Percentiles rank a stretch among this genome's conserved stretches.
Conservation (phyloP, 2,329 filamentous ascomycete genomes). For the Epichloe scottii region DNA sequence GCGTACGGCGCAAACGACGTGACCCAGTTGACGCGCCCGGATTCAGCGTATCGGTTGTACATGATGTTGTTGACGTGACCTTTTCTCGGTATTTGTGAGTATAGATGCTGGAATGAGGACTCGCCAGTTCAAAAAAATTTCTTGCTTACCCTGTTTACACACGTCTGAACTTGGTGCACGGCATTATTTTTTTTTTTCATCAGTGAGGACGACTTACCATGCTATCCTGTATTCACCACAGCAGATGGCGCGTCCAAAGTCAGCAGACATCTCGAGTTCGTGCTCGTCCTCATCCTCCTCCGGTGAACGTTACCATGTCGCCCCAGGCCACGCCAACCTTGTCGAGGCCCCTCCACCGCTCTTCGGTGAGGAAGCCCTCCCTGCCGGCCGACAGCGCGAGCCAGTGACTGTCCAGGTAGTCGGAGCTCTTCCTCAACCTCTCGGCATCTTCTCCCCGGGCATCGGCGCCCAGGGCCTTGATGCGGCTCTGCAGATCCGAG, state of each 20-base stretch:
- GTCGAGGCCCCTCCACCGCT: conserved; percentile 46
- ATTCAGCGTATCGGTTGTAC: conserved; percentile 76
- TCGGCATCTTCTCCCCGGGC: background rate
- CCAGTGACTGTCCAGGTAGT: conserved; percentile 41
- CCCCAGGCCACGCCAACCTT: conserved; percentile 66
- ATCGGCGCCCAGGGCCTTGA: conserved; percentile 6
- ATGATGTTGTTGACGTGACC: conserved; percentile 75
- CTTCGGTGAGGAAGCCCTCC: conserved; percentile 59
- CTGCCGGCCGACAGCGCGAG: conserved; percentile 57
- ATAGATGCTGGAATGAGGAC: too few relatives aligned
- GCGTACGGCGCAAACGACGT: conserved; percentile 52
- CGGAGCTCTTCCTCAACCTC: conserved; percentile 8
- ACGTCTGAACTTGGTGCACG: background rate
- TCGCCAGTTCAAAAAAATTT: too few relatives aligned
- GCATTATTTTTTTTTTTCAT: too few relatives aligned
- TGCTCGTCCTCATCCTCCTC: too few relatives aligned
- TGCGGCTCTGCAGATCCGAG: conserved; percentile 13
- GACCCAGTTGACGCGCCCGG: conserved; percentile 67
- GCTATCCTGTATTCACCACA: conserved; percentile 25
- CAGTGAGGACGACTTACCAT: conserved; percentile 33
- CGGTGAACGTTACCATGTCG: conserved; percentile 47
- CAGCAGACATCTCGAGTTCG: too few relatives aligned
- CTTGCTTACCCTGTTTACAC: background rate
- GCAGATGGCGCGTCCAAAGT: too few relatives aligned
- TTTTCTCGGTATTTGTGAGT: conserved; percentile 3